phyloP scores from a whole-genome alignment of 495 filamentous ascomycete species.

The Xylaria castorea region DNA sequence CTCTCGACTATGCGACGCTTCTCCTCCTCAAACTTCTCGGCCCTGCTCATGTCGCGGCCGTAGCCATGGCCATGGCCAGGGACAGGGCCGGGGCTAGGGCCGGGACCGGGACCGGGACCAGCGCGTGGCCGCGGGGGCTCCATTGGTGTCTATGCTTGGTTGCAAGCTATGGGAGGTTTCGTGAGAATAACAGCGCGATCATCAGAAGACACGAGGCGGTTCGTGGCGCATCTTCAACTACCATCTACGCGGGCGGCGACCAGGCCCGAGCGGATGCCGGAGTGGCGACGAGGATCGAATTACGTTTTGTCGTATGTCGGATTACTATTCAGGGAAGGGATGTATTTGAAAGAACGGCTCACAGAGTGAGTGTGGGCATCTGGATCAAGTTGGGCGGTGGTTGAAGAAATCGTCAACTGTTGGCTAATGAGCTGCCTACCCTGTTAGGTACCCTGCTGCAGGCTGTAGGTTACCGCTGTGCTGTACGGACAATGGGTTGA shows the following conservation, averaged over 20 bases:
- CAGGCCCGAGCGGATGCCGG: neutral
- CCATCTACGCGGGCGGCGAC: conserved; percentile 6
- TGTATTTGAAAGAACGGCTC: neutral
- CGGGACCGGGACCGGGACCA: neutral
- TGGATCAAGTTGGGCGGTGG: neutral
- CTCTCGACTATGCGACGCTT: conserved; percentile 90
- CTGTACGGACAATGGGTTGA: no score
- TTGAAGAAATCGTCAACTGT: conserved; percentile 7
- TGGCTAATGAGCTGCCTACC: neutral
- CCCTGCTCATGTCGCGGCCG: conserved; percentile 65
- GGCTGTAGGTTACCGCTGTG: neutral
- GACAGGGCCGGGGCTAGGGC: conserved; percentile 20
- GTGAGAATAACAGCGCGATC: conserved; percentile 35
- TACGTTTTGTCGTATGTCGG: neutral
- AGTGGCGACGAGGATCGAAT: conserved; percentile 30
- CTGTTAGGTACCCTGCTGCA: neutral
- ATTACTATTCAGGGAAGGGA: neutral
- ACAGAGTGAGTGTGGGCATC: conserved; percentile 10
- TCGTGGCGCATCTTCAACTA: conserved; percentile 38
- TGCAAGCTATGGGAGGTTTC: conserved; percentile 26
- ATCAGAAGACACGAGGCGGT: conserved; percentile 30
- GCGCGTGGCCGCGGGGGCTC: conserved; percentile 38
- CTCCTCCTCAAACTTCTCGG: conserved; percentile 94
- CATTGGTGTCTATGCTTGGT: conserved; percentile 32
- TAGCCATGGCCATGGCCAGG: conserved; percentile 29